Evolutionary conservation across 805 yeast species (phyloP).

Genomic region (Candida succiphila): DNA sequence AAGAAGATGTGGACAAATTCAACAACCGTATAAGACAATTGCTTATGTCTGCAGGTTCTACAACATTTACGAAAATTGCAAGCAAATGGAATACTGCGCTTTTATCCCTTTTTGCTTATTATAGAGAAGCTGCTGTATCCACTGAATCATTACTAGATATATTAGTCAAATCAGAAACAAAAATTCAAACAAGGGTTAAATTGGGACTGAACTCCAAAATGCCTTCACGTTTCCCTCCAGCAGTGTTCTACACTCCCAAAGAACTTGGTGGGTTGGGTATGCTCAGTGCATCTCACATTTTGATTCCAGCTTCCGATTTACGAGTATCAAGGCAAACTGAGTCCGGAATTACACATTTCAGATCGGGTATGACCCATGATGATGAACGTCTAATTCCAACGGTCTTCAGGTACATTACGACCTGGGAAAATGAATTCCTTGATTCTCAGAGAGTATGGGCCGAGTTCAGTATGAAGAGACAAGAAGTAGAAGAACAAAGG

Average conservation of each 20-base stretch:
- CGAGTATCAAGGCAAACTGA: constrained; percentile 91
- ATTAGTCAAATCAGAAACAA: constrained; percentile 84
- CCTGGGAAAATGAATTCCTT: constrained; percentile 94
- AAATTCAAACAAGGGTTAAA: constrained; percentile 88
- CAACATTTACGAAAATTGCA: constrained; percentile 90
- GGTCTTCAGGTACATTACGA: constrained; percentile 79
- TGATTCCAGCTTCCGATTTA: constrained; percentile 89
- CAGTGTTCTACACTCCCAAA: constrained; percentile 95
- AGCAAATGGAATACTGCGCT: constrained; percentile 94
- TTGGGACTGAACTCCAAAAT: constrained; percentile 93
- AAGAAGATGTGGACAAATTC: constrained; percentile 70
- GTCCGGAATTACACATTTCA: constrained; percentile 87
- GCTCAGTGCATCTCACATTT: constrained; percentile 93
- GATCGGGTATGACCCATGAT: constrained; percentile 83
- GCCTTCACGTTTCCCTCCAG: constrained; percentile 99
- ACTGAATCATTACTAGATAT: constrained; percentile 72
- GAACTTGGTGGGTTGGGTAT: constrained; percentile 97
- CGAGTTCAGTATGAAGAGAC: constrained; percentile 84
- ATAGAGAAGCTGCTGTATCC: constrained; percentile 83
- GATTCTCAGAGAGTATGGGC: constrained; percentile 98
- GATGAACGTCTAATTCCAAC: constrained; percentile 86
- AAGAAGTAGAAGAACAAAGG: constrained; percentile 77
- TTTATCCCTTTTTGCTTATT: constrained; percentile 78
- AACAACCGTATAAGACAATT: constrained; percentile 80
- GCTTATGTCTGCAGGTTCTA: constrained; percentile 90